Conservation (phyloP, 768 basidiomycete genomes). For the Dentipellis sp. region DNA sequence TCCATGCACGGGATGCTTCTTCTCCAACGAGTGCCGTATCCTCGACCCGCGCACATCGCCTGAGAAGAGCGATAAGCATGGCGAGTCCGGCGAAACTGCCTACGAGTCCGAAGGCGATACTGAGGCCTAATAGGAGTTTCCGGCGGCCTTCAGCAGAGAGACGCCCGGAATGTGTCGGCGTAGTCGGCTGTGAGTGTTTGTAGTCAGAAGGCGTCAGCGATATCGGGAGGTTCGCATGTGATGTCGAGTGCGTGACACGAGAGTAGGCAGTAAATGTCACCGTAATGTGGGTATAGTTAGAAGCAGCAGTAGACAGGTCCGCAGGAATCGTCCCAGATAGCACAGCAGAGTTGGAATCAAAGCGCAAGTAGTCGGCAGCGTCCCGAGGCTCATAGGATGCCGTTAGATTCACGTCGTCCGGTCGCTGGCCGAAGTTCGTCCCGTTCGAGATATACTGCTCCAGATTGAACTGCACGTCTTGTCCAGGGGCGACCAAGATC, state of each 20-base stretch:
- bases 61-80: slow-evolving; percentile 43
- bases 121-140: slow-evolving; percentile 47
- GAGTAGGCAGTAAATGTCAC: slow-evolving; percentile 66
- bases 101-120: slow-evolving; percentile 51
- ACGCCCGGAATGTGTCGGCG: slow-evolving; percentile 16
- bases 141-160: slow-evolving; percentile 35
- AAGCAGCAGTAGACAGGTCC: slow-evolving; percentile 22
- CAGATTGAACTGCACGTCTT: slow-evolving; percentile 44
- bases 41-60: slow-evolving; percentile 46
- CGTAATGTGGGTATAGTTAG: slow-evolving; percentile 28
- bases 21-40: slow-evolving; percentile 55
- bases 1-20: slow-evolving; percentile 48
- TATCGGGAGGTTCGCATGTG: slow-evolving; percentile 51
- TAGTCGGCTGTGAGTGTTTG: slow-evolving; percentile 25
- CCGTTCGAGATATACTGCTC: slow-evolving; percentile 44
- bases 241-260: slow-evolving; percentile 55
- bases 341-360: slow-evolving; percentile 34
- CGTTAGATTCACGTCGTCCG: slow-evolving; percentile 41
- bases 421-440: slow-evolving; percentile 22
- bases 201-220: slow-evolving; percentile 31
- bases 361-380: slow-evolving; percentile 41
- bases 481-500: slow-evolving; percentile 42
- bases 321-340: slow-evolving; percentile 50
- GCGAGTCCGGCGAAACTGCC: slow-evolving; percentile 50
- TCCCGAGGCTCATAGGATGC: slow-evolving; percentile 44